These are phyloP conservation scores for Gypsophila paniculata DNA, from an alignment of 179 eudicot species.

Conservation along the genomic window DNA sequence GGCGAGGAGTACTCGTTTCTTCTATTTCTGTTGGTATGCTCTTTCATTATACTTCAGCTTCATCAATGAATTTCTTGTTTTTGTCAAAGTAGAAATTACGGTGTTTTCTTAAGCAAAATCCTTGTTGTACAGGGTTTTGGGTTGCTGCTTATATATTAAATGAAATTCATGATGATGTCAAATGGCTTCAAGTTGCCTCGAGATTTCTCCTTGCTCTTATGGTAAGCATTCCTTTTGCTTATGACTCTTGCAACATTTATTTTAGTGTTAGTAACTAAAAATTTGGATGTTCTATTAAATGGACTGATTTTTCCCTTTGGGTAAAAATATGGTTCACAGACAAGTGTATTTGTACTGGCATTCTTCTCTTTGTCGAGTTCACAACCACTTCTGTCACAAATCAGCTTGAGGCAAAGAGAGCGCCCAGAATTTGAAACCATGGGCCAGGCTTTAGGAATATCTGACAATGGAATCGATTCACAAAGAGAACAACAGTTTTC, in stretches of 20 bases:
- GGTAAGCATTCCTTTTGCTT: constrained; percentile 38
- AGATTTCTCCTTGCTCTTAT: constrained; percentile 55
- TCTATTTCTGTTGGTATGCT: constrained; percentile 58
- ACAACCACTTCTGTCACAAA: constrained; percentile 72
- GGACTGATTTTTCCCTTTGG: constrained; percentile 22
- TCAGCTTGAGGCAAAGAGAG: constrained; percentile 64
- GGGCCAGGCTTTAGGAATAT: constrained; percentile 80
- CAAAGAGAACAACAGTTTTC: constrained; percentile 33
- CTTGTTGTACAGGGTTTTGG: constrained; percentile 91
- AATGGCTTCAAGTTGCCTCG: constrained; percentile 67
- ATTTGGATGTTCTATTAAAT: no score
- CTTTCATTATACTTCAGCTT: no score
- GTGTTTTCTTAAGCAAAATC: no score
- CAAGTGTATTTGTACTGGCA: constrained; percentile 66
- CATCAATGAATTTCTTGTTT: no score
- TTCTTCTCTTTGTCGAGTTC: constrained; percentile 85
- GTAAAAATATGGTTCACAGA: constrained; percentile 39
- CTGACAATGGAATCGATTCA: constrained; percentile 40
- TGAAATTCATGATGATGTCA: constrained; percentile 58
- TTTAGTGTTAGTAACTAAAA: no score
- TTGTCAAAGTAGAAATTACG: no score
- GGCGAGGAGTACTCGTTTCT: constrained; percentile 78
- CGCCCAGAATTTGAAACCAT: constrained; percentile 40
- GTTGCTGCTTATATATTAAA: constrained; percentile 59
- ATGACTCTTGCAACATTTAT: no score